Percentiles rank a stretch among this genome's conserved stretches.
These are phyloP conservation scores for Triangularia verruculosa DNA, from an alignment of 2,329 filamentous ascomycete genomes.

Conservation along the genomic window DNA sequence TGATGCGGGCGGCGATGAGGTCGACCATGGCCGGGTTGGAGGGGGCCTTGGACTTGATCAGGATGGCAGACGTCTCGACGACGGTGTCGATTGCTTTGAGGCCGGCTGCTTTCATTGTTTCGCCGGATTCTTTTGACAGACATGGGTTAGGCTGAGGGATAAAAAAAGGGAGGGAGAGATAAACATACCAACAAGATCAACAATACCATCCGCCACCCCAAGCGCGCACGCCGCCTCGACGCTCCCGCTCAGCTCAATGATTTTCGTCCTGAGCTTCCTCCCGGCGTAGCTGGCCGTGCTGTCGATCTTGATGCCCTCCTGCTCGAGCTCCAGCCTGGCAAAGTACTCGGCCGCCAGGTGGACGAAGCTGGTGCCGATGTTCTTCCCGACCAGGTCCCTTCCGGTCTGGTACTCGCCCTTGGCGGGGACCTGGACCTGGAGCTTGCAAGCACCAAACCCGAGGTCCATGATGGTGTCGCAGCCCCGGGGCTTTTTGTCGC, in stretches of 20 bases:
- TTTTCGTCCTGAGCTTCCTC: slow-evolving; percentile 71
- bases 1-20: slow-evolving; percentile 80
- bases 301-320: slow-evolving; percentile 35
- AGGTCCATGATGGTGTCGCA: slow-evolving; percentile 89
- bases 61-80: slow-evolving; percentile 78
- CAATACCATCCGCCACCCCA: slow-evolving; percentile 93
- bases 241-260: slow-evolving; percentile 92
- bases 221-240: slow-evolving; percentile 95
- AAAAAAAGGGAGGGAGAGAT: slow-evolving; percentile 2
- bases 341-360: slow-evolving; percentile 83
- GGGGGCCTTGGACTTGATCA: slow-evolving; percentile 86
- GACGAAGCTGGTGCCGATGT: slow-evolving; percentile 94
- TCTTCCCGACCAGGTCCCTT: slow-evolving; percentile 82
- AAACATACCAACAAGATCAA: slow-evolving; percentile 86
- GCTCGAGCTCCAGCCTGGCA: slow-evolving; percentile 64
- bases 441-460: slow-evolving; percentile 83
- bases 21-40: slow-evolving; percentile 78
- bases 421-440: slow-evolving; percentile 95
- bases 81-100: slow-evolving; percentile 94
- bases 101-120: slow-evolving; percentile 96
- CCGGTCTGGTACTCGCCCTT: slow-evolving; percentile 70
- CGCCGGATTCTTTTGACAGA: slow-evolving; percentile 71
- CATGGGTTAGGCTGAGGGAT: not conserved
- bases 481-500: slow-evolving; percentile 50
- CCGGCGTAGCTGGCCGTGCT: slow-evolving; percentile 35